A percentile compares a stretch with the other conserved stretches of the same genome.
These are phyloP conservation scores for Uromyces viciae-fabae DNA, from an alignment of 1,284 basidiomycete species.

Conservation along the genomic window DNA sequence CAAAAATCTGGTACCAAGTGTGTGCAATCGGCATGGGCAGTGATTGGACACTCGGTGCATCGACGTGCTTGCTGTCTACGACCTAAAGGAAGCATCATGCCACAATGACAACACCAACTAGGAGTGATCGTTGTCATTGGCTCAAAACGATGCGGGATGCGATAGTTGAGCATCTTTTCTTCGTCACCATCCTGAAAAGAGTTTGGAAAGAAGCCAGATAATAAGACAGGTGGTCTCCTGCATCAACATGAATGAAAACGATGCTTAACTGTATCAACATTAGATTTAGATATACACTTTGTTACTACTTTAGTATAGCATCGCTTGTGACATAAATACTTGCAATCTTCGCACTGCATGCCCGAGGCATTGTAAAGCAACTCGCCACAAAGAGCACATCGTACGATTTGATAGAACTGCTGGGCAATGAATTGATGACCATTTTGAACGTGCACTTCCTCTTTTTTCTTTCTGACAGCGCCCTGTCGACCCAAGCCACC, in stretches of 20 bases:
- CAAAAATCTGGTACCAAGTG: constrained; percentile 99
- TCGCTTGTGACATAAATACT: constrained; percentile 98
- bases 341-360: constrained; percentile 98
- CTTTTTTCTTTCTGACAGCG: constrained; percentile 94
- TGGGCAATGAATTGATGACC: constrained; percentile 96
- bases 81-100: constrained; percentile 82
- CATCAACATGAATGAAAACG: constrained; percentile 53
- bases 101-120: constrained; percentile 99
- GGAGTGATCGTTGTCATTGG: constrained; percentile 94
- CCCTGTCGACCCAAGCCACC: constrained; percentile 93
- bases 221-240: constrained; percentile 50
- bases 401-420: constrained; percentile 90
- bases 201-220: too few species aligned
- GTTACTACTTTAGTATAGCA: constrained; percentile 99
- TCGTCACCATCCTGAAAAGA: constrained; percentile 77
- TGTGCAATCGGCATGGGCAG: constrained; percentile 95
- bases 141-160: constrained; percentile 97
- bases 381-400: constrained; percentile 96
- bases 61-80: constrained; percentile 85
- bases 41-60: constrained; percentile 87
- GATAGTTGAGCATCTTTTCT: constrained; percentile 92
- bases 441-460: constrained; percentile 98
- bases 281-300: constrained; percentile 97
- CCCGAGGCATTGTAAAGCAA: constrained; percentile 95
- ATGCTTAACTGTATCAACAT: constrained; percentile 68